Base-by-base conservation (phyloP, 495 filamentous ascomycete genomes). In the Annulohypoxylon nitens region DNA sequence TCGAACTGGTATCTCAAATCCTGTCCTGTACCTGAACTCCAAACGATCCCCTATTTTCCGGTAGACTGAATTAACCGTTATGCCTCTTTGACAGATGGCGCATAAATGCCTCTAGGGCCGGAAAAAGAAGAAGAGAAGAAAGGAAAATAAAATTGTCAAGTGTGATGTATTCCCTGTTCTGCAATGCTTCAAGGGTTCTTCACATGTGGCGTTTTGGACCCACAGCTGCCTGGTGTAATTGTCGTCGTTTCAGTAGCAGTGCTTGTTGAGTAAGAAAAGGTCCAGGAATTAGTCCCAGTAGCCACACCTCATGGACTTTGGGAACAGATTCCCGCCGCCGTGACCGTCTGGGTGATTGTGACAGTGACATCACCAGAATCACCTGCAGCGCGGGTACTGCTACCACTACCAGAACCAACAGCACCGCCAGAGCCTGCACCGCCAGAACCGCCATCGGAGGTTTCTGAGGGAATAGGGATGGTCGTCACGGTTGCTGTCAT, bases 341-440 rank as follows among this genome's bases (percentile, higher is more conserved):
- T 75, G 2, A 78, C 67, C n/a, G 76, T 78, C 37, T 67, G 34
- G 36, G 76, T 78, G 39, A 78, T 37, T 20, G 70, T 74, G 10
- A 78, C 45, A 14, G 75, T 78, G 8, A 73, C 64, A 34, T 53
- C 59, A 12, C 69, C 23, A 58, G 57, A 63, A 26, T 36, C 65
- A 33, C 67, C 54, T 18, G 57, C 26, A 39, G 25, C 25, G 10
- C 25, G 12, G 30, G 50, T 12, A 53, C 50, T 20, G 23, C 20
- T 20, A 53, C 23, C 23, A 30, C 50, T 14, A 11, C 47, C 47
- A 50, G 47, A 50, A 16, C 47, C 14, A 23, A 23, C 20, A 23
- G 30, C 30, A 30, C 30, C 30, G 30, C 30, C 5, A 30, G 30
- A 30, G 20, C 48, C 48, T 23, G 50, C 11, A 7, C 53, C 23